Evolutionary conservation across 2,329 filamentous ascomycete species (phyloP).

Genomic region (Neocucurbitaria cava): DNA sequence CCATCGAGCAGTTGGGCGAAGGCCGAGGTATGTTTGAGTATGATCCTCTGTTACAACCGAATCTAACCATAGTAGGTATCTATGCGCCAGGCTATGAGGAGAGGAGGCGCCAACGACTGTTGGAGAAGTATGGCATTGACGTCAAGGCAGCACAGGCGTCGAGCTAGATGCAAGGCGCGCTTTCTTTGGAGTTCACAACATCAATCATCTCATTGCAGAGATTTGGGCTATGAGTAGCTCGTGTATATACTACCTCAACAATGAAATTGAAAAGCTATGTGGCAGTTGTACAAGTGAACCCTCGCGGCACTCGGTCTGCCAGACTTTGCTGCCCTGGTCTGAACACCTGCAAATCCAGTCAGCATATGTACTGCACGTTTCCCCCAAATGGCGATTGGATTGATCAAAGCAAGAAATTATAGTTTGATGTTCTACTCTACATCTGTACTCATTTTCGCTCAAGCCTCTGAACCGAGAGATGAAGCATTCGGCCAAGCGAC

Average conservation of each 20-base stretch:
- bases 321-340: neutral
- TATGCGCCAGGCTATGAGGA: conserved; percentile 83
- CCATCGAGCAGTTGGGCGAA: conserved; percentile 81
- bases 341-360: too few relatives aligned
- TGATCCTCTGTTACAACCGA: neutral
- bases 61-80: conserved; percentile 67
- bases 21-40: conserved; percentile 71
- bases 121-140: conserved; percentile 87
- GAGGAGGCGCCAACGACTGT: conserved; percentile 79
- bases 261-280: neutral
- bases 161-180: conserved; percentile 14
- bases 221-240: conserved; percentile 13
- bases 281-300: neutral
- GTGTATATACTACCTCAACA: conserved; percentile 27
- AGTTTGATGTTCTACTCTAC: too few relatives aligned
- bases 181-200: conserved; percentile 32
- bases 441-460: too few relatives aligned
- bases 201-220: conserved; percentile 16
- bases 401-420: too few relatives aligned
- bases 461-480: neutral
- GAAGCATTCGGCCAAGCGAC: neutral
- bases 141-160: conserved; percentile 55
- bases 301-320: neutral
- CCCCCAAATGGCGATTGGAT: too few relatives aligned
- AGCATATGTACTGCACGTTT: too few relatives aligned